A percentile compares a stretch with the other conserved stretches of the same genome.
phyloP scores from a whole-genome alignment of 148 eudicot species.

The Spergularia bocconei region DNA sequence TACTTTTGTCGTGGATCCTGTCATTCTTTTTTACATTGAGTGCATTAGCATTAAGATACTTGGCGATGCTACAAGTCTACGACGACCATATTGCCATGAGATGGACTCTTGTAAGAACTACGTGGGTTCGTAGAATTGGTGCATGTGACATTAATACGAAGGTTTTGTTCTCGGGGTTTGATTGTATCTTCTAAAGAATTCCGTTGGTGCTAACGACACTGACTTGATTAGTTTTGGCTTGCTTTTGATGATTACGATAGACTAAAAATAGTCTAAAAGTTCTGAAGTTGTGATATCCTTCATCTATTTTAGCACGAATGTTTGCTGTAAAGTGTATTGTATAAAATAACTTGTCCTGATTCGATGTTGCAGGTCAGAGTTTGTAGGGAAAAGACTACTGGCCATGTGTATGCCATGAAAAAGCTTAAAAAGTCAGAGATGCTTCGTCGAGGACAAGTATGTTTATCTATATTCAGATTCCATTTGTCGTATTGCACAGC shows the following conservation, averaged over 20 bases:
- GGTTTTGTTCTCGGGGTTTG: not conserved
- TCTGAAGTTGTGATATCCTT: not conserved
- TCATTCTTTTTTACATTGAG: not conserved
- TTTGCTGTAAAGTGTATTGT: not conserved
- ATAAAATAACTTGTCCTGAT: slow-evolving; percentile 4
- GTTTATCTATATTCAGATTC: slow-evolving; percentile 22
- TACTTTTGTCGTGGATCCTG: not conserved
- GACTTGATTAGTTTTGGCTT: not conserved
- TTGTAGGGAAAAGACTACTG: slow-evolving; percentile 84
- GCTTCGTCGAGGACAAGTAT: slow-evolving; percentile 98
- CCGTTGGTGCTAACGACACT: not conserved
- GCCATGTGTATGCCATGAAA: slow-evolving; percentile 89
- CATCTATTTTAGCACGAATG: not conserved
- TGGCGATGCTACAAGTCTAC: too few relatives aligned
- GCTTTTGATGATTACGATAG: not conserved
- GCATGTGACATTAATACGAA: not conserved
- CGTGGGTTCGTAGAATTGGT: too few relatives aligned
- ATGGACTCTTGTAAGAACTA: too few relatives aligned
- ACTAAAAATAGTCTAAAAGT: not conserved
- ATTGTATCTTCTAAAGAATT: not conserved
- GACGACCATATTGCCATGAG: too few relatives aligned
- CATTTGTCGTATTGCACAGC: not conserved
- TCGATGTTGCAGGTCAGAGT: slow-evolving; percentile 67
- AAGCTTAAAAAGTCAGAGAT: slow-evolving; percentile 95
- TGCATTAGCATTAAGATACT: not conserved